Conservation (phyloP, 139 green algal genomes). For the Chlorella sp. region DNA sequence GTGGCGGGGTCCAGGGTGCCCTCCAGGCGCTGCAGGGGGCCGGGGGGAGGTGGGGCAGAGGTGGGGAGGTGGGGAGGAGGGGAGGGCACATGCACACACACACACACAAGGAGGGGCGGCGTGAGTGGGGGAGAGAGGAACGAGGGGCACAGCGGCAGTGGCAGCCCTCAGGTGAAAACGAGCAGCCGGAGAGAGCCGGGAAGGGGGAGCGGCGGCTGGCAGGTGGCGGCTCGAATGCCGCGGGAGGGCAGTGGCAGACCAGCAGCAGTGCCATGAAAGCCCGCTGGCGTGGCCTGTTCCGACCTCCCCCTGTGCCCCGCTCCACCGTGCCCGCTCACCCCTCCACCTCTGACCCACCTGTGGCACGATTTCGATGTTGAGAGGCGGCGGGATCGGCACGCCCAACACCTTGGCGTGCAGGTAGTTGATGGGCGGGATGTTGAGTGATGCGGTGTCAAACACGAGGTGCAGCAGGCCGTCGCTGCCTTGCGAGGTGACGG, state of each 20-base stretch:
- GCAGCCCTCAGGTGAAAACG: background rate
- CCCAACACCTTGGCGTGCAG: conserved; percentile 72
- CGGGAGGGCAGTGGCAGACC: background rate
- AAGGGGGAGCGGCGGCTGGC: too few relatives aligned
- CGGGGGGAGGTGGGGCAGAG: background rate
- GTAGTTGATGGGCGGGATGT: conserved; percentile 77
- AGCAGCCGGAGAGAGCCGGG: background rate
- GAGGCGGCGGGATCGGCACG: conserved; percentile 77
- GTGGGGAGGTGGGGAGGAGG: background rate
- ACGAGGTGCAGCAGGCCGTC: conserved; percentile 20
- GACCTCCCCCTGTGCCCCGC: conserved; percentile 22
- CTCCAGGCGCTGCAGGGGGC: conserved; percentile 50
- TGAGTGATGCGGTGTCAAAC: conserved; percentile 53
- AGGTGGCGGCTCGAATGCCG: background rate
- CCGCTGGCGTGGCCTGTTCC: conserved; percentile 33
- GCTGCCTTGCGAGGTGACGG: background rate
- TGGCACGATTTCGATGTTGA: conserved; percentile 79
- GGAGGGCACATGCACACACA: background rate
- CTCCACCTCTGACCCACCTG: background rate
- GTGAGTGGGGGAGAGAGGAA: background rate
- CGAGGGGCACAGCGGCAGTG: background rate
- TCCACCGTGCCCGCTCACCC: background rate
- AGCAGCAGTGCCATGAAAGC: background rate
- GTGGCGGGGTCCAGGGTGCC: conserved; percentile 70
- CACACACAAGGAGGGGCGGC: background rate